Evolutionary conservation across 805 yeast species (phyloP), one percentile per base, ranked within the genome.

Genomic region (Zygoascus biomembranicola): DNA sequence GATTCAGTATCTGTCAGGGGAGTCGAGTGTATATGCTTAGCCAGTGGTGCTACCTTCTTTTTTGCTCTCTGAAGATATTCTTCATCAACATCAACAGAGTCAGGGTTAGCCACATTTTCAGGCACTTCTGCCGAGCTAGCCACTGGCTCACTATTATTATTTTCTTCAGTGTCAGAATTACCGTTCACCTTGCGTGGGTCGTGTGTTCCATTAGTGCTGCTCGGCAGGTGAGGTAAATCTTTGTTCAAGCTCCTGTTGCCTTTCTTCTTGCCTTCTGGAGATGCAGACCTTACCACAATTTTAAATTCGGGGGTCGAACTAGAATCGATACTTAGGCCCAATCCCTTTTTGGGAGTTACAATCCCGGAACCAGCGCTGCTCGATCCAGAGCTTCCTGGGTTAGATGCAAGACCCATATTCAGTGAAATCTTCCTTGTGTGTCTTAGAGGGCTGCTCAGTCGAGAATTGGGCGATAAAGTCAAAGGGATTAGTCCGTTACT

Each of bases 401-500:
- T 28, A 5, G 31, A 3, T 19, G 28, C 39, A 35, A 35, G 16
- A 8, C 39, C 39, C 39, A 35, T 35, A n/a, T 35, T 35, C 39
- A 35, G 16, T n/a, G 39, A 35, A 5, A 35, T 35, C 39, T 35
- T 35, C 16, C 39, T 11, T n/a, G 13, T 35, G 16, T 35, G 39
- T n/a, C 39, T 35, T n/a, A 35, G 13, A 5, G 39, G 39, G 5
- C 8, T 35, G 39, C 39, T 35, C 39, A 35, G 16, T 35, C 39
- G 32, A 18, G 52, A 32, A 10, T 46, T 26, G 2, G 63, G 63
- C 23, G 63, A 60, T 35, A 60, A 49, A 10, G 62, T 46, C 50
- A 60, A 45, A 3, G 63, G 63, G 32, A 57, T n/a, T 9, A 60
- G 57, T 9, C 63, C 61, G 20, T 28, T 49, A 37, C 52, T 48